Evolutionary conservation across 2,329 filamentous ascomycete genomes (phyloP).

Genomic region (Mycosphaerella arachidis): DNA sequence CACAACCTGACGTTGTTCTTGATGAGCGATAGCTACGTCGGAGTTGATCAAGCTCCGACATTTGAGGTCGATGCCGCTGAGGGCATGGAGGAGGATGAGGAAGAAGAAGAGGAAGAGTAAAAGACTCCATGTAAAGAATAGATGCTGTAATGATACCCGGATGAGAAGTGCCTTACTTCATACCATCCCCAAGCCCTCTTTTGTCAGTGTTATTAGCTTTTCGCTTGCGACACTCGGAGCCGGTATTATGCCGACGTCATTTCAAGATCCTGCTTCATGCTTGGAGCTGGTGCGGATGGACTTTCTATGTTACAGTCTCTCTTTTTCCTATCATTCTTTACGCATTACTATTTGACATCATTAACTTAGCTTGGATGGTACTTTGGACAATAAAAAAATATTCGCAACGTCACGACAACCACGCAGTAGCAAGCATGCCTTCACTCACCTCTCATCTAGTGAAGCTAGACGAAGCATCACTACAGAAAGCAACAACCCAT

Average conservation of each 20-base stretch:
- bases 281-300: background rate
- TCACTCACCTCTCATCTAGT: slow-evolving; percentile 58
- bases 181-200: background rate
- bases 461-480: slow-evolving; percentile 43
- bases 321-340: background rate
- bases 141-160: slow-evolving; percentile 5
- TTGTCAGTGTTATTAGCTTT: background rate
- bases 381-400: background rate
- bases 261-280: background rate
- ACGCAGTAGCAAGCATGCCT: slow-evolving; percentile 27
- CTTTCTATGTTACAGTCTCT: background rate
- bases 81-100: slow-evolving; percentile 91
- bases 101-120: slow-evolving; percentile 63
- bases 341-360: background rate
- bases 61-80: slow-evolving; percentile 84
- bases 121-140: background rate
- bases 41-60: slow-evolving; percentile 89
- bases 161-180: background rate
- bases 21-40: slow-evolving; percentile 96
- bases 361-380: background rate
- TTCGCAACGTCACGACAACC: background rate
- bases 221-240: background rate
- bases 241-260: background rate
- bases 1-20: slow-evolving; percentile 87
- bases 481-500: slow-evolving; percentile 58